A percentile compares a stretch with the other conserved stretches of the same genome.
phyloP scores from a whole-genome alignment of 257 asterid genomes.

The Solanum neorickii region DNA sequence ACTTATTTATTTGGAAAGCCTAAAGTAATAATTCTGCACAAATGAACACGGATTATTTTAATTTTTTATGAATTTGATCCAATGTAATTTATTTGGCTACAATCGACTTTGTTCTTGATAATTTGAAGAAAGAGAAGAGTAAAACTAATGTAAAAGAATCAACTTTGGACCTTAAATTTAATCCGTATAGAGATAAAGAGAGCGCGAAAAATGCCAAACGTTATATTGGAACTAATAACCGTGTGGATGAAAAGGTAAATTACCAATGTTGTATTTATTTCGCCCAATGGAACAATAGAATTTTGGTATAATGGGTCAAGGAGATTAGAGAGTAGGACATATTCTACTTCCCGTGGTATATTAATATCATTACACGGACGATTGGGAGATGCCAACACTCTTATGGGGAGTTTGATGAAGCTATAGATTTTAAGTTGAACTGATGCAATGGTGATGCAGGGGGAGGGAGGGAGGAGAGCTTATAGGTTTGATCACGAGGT shows the following conservation, averaged over 20 bases:
- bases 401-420: conserved; percentile 43
- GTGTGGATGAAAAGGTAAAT: background rate
- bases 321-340: conserved; percentile 17
- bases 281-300: conserved; percentile 59
- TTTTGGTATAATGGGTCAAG: conserved; percentile 26
- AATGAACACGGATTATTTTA: no score
- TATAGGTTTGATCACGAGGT: conserved; percentile 31
- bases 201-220: conserved; percentile 28
- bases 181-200: conserved; percentile 29
- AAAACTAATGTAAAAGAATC: conserved; percentile 34
- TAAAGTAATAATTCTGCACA: no score
- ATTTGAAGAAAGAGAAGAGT: conserved; percentile 87
- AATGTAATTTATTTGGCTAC: no score
- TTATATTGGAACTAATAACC: conserved; percentile 21
- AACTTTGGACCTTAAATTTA: conserved; percentile 49
- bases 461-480: conserved; percentile 8
- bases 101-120: conserved; percentile 52
- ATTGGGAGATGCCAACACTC: conserved; percentile 18
- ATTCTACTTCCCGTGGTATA: conserved; percentile 28
- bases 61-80: no score
- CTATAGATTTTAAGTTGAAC: conserved; percentile 27
- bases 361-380: conserved; percentile 25
- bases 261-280: conserved; percentile 29
- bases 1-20: no score
- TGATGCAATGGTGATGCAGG: conserved; percentile 18